Evolutionary conservation across 1,284 basidiomycete genomes (phyloP), one percentile per base, ranked within the genome.

Genomic region (Cryptococcus hybrid): DNA sequence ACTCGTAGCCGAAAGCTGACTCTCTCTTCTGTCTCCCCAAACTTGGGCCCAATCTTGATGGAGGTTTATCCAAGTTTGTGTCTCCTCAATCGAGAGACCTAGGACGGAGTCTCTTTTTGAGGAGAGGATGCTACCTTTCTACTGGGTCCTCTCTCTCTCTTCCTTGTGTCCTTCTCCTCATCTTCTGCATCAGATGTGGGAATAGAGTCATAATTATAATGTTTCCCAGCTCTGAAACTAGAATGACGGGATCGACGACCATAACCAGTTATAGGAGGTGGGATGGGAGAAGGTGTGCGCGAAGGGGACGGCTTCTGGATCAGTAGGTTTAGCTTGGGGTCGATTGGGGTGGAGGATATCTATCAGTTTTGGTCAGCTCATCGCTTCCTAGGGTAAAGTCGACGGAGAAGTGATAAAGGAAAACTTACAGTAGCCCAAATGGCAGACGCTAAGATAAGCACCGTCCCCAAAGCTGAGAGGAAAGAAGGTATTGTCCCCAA

Each of bases 371-470:
- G 46, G 12, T 59, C 38, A 43, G 47, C 46, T 15, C 18, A 15
- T 47, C 42, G 43, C 43, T 18, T 8, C 13, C n/a, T 9, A 0
- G 12, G 7, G 15, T 15, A 36, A 34, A 46, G 47, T 39, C 13
- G 6, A 36, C 47, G 40, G 7, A 37, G 3, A 40, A 24, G 13
- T 35, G 37, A 13, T 8, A 34, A 18, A 6, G 13, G 40, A 9
- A 40, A 51, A 69, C 76, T 68, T 51, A 77, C 75, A 3, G 78
- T 75, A 12, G 78, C 73, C 71, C 73, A 78, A 11, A 67, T 57
- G 0, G 78, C 77, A 0, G 73, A 68, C 3, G 58, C 50, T 40
- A 78, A 61, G 54, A 78, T 78, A 58, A 79, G 69, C 12, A 58
- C 44, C 2, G 70, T 76, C 0, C 78, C 78, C 35, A 76, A 30